Evolutionary conservation across 768 basidiomycete species (phyloP), one percentile per base, ranked within the genome.

Genomic region (Clitopilus hobsonii): DNA sequence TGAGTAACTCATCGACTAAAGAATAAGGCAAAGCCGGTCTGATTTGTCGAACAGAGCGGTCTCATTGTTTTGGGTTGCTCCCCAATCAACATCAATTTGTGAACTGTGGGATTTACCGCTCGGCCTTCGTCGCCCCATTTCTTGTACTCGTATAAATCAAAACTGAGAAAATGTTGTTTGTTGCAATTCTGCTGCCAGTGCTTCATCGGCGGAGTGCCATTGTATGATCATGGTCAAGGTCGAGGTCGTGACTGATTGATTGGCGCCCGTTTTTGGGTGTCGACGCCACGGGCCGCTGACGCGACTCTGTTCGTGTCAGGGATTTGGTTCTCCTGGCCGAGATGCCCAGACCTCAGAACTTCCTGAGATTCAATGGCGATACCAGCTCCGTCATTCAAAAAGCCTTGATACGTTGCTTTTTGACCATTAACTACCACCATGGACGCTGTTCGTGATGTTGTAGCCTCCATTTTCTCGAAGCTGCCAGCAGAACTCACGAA

Each of bases 1-100:
- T 63, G 27, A 56, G 62, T 59, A 11, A 13, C 7, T 6, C 1
- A 7, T 27, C 10, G 26, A 10, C 3, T 48, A 25, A 16, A 30
- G 32, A 16, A 28, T 27, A 13, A 47, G 20, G 18, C 4, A 23
- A 23, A 22, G 14, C 47, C 52, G n/a, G 8, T 52, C 41, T 54
- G 3, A 45, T 30, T 23, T 5, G 1, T 13, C 16, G 13, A 28
- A 52, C 26, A 63, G 60, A 49, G 29, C 23, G 61, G 61, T 14
- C 48, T 61, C 45, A 38, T 62, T 38, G 56, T 53, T 38, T 2
- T 62, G 41, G 59, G 57, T 11, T 64, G 63, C 53, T 54, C 51
- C 27, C 61, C 61, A 53, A 55, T 63, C 36, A 56, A 63, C 47
- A 23, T 61, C 27, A 38, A 49, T 49, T 26, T 59, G 38, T 59